phyloP scores from a whole-genome alignment of 2,329 filamentous ascomycete species.

The Diaporthe eres region DNA sequence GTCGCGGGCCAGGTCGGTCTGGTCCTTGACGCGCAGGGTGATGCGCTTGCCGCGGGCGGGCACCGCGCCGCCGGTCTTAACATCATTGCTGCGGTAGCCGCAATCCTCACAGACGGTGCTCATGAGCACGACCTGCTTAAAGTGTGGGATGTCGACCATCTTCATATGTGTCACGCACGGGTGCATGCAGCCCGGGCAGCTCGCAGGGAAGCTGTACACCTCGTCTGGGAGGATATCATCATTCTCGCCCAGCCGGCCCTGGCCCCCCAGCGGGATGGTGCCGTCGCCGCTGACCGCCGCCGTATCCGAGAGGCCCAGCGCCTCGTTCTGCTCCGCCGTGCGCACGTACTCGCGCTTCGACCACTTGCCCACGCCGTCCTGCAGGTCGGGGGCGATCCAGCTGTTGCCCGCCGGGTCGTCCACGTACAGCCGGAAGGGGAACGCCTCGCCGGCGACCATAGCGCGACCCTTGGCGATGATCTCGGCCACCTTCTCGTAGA shows the following conservation, averaged over 20 bases:
- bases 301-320: slow-evolving; percentile 81
- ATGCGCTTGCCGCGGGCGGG: slow-evolving; percentile 89
- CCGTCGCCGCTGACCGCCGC: slow-evolving; percentile 61
- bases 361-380: slow-evolving; percentile 88
- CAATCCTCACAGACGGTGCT: slow-evolving; percentile 92
- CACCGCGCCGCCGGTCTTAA: slow-evolving; percentile 96
- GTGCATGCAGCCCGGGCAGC: slow-evolving; percentile 91
- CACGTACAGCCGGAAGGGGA: slow-evolving; percentile 89
- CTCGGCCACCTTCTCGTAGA: slow-evolving; percentile 82
- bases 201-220: slow-evolving; percentile 92
- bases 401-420: slow-evolving; percentile 97
- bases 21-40: slow-evolving; percentile 77
- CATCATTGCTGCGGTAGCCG: slow-evolving; percentile 95
- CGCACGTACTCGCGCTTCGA: slow-evolving; percentile 86
- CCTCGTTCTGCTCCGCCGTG: slow-evolving; percentile 87
- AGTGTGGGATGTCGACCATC: slow-evolving; percentile 98
- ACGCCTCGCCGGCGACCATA: slow-evolving; percentile 82
- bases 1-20: slow-evolving; percentile 86
- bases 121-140: slow-evolving; percentile 98
- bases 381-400: slow-evolving; percentile 91
- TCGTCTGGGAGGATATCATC: slow-evolving; percentile 93
- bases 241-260: slow-evolving; percentile 60
- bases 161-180: slow-evolving; percentile 95
- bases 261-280: slow-evolving; percentile 63
- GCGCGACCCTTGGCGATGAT: slow-evolving; percentile 81